These are phyloP conservation scores for Fusarium sp. DNA, from an alignment of 2,329 filamentous ascomycete genomes.

Conservation along the genomic window DNA sequence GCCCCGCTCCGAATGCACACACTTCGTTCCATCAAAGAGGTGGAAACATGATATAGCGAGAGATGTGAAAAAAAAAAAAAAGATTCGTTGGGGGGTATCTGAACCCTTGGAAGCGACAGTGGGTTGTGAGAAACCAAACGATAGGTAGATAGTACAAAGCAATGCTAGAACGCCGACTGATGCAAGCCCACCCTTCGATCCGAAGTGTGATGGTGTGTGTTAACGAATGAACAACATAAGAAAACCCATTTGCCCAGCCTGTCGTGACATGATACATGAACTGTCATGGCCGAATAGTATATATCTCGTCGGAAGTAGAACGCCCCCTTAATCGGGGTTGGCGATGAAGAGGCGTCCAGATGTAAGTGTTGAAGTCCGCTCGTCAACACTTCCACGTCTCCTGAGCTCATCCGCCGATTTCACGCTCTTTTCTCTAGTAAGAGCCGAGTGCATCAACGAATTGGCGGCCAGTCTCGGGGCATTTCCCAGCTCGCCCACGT, in stretches of 20 bases:
- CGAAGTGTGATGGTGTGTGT: slow-evolving; percentile 26
- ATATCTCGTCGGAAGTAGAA: slow-evolving; percentile 10
- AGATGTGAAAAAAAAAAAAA: slow-evolving; percentile 34
- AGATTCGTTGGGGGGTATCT: slow-evolving; percentile 41
- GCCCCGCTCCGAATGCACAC: slow-evolving; percentile 36
- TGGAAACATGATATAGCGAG: slow-evolving; percentile 39
- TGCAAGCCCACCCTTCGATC: slow-evolving; percentile 37
- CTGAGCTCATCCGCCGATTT: slow-evolving; percentile 78
- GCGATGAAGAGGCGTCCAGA: slow-evolving; percentile 84
- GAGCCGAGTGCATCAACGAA: slow-evolving; percentile 66
- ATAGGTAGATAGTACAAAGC: slow-evolving; percentile 28
- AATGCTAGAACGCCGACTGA: slow-evolving; percentile 47
- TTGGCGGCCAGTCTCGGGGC: slow-evolving; percentile 68
- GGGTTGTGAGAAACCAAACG: slow-evolving; percentile 28
- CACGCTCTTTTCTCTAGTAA: slow-evolving; percentile 74
- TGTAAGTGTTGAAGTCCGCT: slow-evolving; percentile 81
- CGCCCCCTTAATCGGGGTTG: slow-evolving; percentile 75
- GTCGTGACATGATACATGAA: slow-evolving; percentile 27
- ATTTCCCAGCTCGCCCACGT: slow-evolving; percentile 65
- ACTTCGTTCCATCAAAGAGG: slow-evolving; percentile 30
- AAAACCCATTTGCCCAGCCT: slow-evolving; percentile 25
- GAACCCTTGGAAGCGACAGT: slow-evolving; percentile 42
- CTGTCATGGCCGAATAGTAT: slow-evolving; percentile 12
- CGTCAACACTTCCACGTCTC: slow-evolving; percentile 85
- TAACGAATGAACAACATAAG: slow-evolving; percentile 36